Conservation (phyloP, 169 alveolate species). For the Cystoisospora suis region DNA sequence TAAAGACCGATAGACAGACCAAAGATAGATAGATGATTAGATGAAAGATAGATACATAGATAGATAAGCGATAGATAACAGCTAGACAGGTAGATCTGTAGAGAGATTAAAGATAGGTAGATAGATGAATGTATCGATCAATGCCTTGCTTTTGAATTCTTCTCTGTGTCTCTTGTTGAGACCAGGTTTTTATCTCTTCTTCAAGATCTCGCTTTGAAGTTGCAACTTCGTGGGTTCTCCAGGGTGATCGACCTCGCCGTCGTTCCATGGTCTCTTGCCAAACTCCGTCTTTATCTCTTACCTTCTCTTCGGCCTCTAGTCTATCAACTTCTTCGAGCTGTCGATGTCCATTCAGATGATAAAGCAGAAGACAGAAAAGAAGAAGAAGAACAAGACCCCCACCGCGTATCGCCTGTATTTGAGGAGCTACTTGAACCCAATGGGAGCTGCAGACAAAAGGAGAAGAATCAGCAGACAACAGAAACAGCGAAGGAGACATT, state of each 20-base stretch:
- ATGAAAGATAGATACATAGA: no score
- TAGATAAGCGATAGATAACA: no score
- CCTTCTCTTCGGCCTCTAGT: constrained; percentile 20
- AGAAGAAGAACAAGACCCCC: neutral
- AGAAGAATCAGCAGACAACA: neutral
- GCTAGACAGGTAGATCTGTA: no score
- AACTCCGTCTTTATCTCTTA: neutral
- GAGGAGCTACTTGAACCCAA: neutral
- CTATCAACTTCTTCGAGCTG: neutral
- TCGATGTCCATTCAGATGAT: neutral
- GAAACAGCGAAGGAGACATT: neutral
- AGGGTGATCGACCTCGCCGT: constrained; percentile 20
- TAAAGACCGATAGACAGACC: no score
- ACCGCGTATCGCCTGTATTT: neutral
- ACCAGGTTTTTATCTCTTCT: neutral
- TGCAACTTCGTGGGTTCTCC: constrained; percentile 7
- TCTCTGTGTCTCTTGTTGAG: neutral
- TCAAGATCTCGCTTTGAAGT: neutral
- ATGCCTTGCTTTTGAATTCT: no score
- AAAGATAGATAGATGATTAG: no score
- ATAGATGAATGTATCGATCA: no score
- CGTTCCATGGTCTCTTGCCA: constrained; percentile 26
- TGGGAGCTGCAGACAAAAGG: neutral
- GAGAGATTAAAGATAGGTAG: no score
- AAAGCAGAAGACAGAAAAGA: no score